These are phyloP conservation scores for Trichoderma koningiopsis DNA, from an alignment of 2,329 filamentous ascomycete genomes.

Conservation along the genomic window DNA sequence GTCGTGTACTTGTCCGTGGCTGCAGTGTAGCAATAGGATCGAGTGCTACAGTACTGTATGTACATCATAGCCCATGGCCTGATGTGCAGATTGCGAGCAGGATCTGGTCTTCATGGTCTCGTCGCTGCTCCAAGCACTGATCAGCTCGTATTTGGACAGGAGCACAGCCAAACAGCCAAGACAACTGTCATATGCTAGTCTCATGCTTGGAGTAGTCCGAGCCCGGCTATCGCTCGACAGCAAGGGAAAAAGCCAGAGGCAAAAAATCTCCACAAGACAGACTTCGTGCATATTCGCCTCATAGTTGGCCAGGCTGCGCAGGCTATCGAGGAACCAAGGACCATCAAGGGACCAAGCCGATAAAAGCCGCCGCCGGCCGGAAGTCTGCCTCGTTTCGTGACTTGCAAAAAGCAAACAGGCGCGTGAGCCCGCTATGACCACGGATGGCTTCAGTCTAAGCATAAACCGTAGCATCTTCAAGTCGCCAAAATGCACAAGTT, in stretches of 20 bases:
- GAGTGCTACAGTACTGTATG: too few species aligned
- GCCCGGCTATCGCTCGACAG: neutral
- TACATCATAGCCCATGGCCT: neutral
- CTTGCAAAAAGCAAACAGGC: neutral
- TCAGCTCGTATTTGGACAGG: neutral
- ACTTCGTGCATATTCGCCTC: neutral
- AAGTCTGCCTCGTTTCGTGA: neutral
- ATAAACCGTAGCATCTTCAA: neutral
- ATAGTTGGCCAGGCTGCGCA: neutral
- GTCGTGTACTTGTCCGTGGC: neutral
- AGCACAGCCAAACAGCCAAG: neutral
- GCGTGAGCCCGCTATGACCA: slow-evolving; percentile 10
- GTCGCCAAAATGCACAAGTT: neutral
- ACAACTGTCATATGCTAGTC: neutral
- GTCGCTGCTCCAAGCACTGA: neutral
- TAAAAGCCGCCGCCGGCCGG: neutral
- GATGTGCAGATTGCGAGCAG: neutral
- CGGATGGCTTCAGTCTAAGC: neutral
- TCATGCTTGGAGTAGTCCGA: neutral
- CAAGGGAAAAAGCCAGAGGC: neutral
- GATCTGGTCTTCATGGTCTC: neutral
- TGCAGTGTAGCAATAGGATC: neutral
- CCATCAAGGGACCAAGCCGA: slow-evolving; percentile 9
- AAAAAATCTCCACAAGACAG: slow-evolving; percentile 1
- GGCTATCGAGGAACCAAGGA: neutral